These are phyloP conservation scores for Plasmodium reichenowi DNA, from an alignment of 169 alveolate genomes.

Conservation along the genomic window DNA sequence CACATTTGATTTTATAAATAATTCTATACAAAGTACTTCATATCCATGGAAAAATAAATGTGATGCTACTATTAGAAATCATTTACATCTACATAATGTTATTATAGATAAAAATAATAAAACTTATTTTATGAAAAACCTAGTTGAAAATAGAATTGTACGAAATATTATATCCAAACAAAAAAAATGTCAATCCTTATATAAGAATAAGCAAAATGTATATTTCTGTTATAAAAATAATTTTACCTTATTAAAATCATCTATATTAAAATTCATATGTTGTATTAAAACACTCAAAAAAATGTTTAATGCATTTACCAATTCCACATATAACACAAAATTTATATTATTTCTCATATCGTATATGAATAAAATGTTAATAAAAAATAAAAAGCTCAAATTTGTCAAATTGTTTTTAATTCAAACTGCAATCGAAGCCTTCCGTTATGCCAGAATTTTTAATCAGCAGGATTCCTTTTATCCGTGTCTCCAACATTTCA, in stretches of 20 bases:
- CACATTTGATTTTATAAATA: slow-evolving; percentile 50
- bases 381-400: slow-evolving; percentile 49
- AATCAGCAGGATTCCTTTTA: slow-evolving; percentile 16
- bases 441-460: slow-evolving; percentile 47
- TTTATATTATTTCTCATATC: slow-evolving; percentile 52
- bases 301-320: slow-evolving; percentile 61
- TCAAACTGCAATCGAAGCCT: slow-evolving; percentile 50
- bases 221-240: slow-evolving; percentile 56
- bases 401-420: slow-evolving; percentile 69
- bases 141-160: slow-evolving; percentile 69
- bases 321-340: slow-evolving; percentile 30
- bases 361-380: slow-evolving; percentile 37
- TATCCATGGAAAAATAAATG: slow-evolving; percentile 66
- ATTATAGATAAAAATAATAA: slow-evolving; percentile 20
- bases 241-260: slow-evolving; percentile 51
- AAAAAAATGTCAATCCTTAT: slow-evolving; percentile 31
- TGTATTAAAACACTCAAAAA: slow-evolving; percentile 57
- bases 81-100: slow-evolving; percentile 38
- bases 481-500: slow-evolving; percentile 29
- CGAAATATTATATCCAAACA: slow-evolving; percentile 50
- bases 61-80: slow-evolving; percentile 70
- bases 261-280: slow-evolving; percentile 71
- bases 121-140: slow-evolving; percentile 40
- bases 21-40: slow-evolving; percentile 47
- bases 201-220: slow-evolving; percentile 50